Evolutionary conservation across 805 yeast genomes (phyloP).

Genomic region (Saccharomyces paradoxus): DNA sequence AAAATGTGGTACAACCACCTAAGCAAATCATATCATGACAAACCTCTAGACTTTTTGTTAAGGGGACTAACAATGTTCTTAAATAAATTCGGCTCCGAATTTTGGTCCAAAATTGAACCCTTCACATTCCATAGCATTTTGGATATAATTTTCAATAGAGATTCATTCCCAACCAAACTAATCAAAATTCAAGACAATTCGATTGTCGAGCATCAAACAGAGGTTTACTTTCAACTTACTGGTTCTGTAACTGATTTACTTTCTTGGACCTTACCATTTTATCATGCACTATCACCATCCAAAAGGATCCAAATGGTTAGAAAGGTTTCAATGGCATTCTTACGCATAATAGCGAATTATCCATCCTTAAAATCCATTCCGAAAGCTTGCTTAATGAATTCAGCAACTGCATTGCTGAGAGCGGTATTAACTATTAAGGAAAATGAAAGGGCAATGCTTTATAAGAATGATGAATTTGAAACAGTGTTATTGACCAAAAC

Average conservation of each 20-base stretch:
- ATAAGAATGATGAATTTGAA: slow-evolving; percentile 26
- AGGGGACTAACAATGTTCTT: slow-evolving; percentile 42
- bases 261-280: slow-evolving; percentile 47
- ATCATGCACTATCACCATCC: slow-evolving; percentile 37
- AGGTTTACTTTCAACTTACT: slow-evolving; percentile 19
- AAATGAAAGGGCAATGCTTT: slow-evolving; percentile 22
- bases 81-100: slow-evolving; percentile 33
- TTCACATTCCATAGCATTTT: slow-evolving; percentile 47
- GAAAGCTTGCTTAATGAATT: slow-evolving; percentile 30
- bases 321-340: slow-evolving; percentile 41
- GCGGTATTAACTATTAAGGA: slow-evolving; percentile 26
- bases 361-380: slow-evolving; percentile 20
- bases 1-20: slow-evolving; percentile 29
- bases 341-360: slow-evolving; percentile 32
- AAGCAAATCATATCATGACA: slow-evolving; percentile 22
- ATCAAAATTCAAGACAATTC: slow-evolving; percentile 20
- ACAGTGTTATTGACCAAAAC: slow-evolving; percentile 37
- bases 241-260: slow-evolving; percentile 38
- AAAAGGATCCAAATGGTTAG: slow-evolving; percentile 48
- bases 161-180: slow-evolving; percentile 37
- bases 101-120: slow-evolving; percentile 53
- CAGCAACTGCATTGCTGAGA: slow-evolving; percentile 30
- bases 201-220: slow-evolving; percentile 24
- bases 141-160: slow-evolving; percentile 52
- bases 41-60: slow-evolving; percentile 45